Conservation (phyloP, 805 yeast genomes). For the Yamadazyma laniorum region DNA sequence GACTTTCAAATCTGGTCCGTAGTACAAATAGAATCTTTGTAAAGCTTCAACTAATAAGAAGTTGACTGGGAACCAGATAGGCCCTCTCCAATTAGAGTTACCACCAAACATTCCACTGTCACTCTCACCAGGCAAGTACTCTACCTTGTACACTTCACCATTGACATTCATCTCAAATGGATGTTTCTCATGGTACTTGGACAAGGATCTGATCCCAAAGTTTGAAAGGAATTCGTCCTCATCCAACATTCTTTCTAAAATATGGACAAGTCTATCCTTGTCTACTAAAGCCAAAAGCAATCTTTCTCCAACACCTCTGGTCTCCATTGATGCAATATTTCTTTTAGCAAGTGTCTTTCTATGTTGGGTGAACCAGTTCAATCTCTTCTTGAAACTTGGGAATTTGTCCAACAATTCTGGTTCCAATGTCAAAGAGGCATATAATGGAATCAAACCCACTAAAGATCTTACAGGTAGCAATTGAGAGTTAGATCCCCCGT, state of each 20-base stretch:
- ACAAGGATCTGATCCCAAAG: slow-evolving; percentile 84
- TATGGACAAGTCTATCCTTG: slow-evolving; percentile 72
- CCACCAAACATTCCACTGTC: slow-evolving; percentile 96
- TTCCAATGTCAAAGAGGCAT: slow-evolving; percentile 85
- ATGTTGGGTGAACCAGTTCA: slow-evolving; percentile 80
- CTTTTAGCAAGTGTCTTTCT: slow-evolving; percentile 68
- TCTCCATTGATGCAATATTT: slow-evolving; percentile 81
- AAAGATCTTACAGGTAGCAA: slow-evolving; percentile 82
- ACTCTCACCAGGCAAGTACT: slow-evolving; percentile 83
- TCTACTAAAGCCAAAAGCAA: slow-evolving; percentile 75
- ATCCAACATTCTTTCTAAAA: slow-evolving; percentile 77
- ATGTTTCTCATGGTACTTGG: slow-evolving; percentile 79
- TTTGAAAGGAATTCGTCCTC: slow-evolving; percentile 81
- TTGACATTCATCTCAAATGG: slow-evolving; percentile 84
- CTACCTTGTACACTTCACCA: slow-evolving; percentile 67
- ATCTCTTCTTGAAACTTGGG: slow-evolving; percentile 78
- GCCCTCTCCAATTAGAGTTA: slow-evolving; percentile 96
- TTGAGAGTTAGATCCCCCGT: slow-evolving; percentile 66
- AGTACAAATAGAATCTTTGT: slow-evolving; percentile 83
- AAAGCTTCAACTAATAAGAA: slow-evolving; percentile 82
- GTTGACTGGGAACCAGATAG: slow-evolving; percentile 94
- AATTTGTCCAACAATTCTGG: slow-evolving; percentile 75
- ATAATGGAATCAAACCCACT: slow-evolving; percentile 88
- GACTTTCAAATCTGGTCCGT: slow-evolving; percentile 80
- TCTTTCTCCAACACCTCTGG: slow-evolving; percentile 80